phyloP scores from a whole-genome alignment of 768 basidiomycete genomes.

The Russula earlei region DNA sequence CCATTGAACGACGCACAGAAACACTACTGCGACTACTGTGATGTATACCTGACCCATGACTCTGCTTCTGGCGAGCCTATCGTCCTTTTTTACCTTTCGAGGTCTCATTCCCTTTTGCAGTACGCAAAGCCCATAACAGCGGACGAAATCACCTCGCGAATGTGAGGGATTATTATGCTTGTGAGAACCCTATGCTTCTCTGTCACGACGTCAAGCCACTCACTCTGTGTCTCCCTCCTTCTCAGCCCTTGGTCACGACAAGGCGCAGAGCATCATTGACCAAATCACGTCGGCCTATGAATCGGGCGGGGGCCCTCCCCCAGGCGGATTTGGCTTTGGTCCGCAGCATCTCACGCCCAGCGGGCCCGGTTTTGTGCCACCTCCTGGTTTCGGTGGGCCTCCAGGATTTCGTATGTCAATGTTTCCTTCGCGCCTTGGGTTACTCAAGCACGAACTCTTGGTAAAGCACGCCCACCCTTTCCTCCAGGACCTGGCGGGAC shows the following conservation, averaged over 20 bases:
- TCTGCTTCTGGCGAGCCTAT: constrained; percentile 74
- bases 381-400: constrained; percentile 40
- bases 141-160: constrained; percentile 96
- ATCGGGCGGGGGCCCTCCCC: constrained; percentile 73
- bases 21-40: constrained; percentile 92
- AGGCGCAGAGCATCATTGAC: constrained; percentile 97
- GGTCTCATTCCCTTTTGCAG: constrained; percentile 32
- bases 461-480: constrained; percentile 58
- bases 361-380: constrained; percentile 36
- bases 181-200: constrained; percentile 31
- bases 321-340: constrained; percentile 80
- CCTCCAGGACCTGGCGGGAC: constrained; percentile 43
- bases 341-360: constrained; percentile 61
- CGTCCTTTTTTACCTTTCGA: not conserved
- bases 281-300: constrained; percentile 95
- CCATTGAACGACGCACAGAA: constrained; percentile 39
- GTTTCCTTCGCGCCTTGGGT: not conserved
- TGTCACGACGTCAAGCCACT: not conserved
- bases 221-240: constrained; percentile 10
- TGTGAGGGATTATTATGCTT: constrained; percentile 95
- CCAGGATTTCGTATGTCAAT: constrained; percentile 14
- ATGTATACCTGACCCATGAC: constrained; percentile 91
- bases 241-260: constrained; percentile 84
- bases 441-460: not conserved
- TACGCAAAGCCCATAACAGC: constrained; percentile 96